A percentile compares a stretch with the other conserved stretches of the same genome.
These are phyloP conservation scores for Tylopilus rubrobrunneus DNA, from an alignment of 768 basidiomycete genomes.

Conservation along the genomic window DNA sequence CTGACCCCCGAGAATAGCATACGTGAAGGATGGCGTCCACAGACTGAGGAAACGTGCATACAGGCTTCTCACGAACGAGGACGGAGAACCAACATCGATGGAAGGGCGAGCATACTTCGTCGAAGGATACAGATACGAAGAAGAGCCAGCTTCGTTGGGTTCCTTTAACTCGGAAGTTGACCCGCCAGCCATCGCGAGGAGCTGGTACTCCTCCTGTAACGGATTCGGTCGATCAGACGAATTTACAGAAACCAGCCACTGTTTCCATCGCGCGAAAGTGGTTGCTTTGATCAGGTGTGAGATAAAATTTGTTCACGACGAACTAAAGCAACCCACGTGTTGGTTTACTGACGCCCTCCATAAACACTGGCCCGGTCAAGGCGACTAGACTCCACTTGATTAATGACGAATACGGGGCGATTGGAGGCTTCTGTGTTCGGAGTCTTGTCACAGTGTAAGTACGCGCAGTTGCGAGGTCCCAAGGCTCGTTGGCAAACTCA, in stretches of 20 bases:
- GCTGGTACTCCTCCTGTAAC: constrained; percentile 22
- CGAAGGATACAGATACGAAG: background rate
- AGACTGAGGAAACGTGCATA: constrained; percentile 21
- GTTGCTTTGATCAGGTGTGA: constrained; percentile 8
- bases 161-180: constrained; percentile 7
- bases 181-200: constrained; percentile 8
- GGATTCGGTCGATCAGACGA: constrained; percentile 10
- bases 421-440: background rate
- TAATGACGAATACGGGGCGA: no score
- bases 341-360: constrained; percentile 7
- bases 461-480: background rate
- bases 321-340: constrained; percentile 8
- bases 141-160: constrained; percentile 1
- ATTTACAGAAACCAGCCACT: constrained; percentile 8
- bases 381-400: background rate
- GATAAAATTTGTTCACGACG: background rate
- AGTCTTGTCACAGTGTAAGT: background rate
- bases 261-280: constrained; percentile 11
- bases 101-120: constrained; percentile 11
- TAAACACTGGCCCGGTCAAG: background rate
- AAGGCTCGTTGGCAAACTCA: background rate
- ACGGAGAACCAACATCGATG: constrained; percentile 19
- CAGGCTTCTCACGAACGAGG: constrained; percentile 15
- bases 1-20: constrained; percentile 27
- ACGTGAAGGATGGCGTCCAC: constrained; percentile 27